These are phyloP conservation scores for Puccinellia tenuiflora DNA, from an alignment of 176 grass and related monocot genomes.

Conservation along the genomic window DNA sequence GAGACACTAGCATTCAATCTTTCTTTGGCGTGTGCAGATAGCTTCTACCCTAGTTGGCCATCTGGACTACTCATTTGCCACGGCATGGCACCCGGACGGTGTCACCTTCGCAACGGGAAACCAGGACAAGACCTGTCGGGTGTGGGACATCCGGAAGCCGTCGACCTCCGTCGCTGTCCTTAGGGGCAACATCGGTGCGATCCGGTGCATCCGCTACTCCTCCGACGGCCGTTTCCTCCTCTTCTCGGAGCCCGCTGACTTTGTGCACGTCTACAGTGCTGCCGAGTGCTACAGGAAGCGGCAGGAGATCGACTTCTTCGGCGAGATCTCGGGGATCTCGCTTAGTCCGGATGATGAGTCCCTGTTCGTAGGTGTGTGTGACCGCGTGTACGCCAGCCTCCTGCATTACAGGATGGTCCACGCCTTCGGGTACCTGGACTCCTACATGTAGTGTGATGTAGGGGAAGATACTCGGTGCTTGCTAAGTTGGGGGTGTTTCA, in stretches of 20 bases:
- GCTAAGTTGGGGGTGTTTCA: background rate
- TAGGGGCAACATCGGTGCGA: conserved; percentile 74
- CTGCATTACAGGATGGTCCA: conserved; percentile 56
- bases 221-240: conserved; percentile 66
- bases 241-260: conserved; percentile 77
- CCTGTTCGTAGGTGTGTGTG: conserved; percentile 73
- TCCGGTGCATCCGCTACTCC: conserved; percentile 80
- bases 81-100: conserved; percentile 63
- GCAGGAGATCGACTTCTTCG: conserved; percentile 92
- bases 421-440: conserved; percentile 44
- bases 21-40: conserved; percentile 22
- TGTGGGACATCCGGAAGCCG: conserved; percentile 78
- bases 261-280: conserved; percentile 59
- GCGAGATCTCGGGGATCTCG: conserved; percentile 79
- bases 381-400: conserved; percentile 74
- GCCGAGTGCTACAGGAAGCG: conserved; percentile 41
- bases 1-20: background rate
- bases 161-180: conserved; percentile 58
- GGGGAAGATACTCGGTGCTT: background rate
- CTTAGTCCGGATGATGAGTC: conserved; percentile 64
- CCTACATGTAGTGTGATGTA: conserved; percentile 38
- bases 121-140: conserved; percentile 86
- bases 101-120: conserved; percentile 74
- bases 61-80: conserved; percentile 86
- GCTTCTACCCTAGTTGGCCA: conserved; percentile 70